A percentile compares a stretch with the other conserved stretches of the same genome.
phyloP scores from a whole-genome alignment of 2,329 filamentous ascomycete genomes.

The Pestalotiopsis sp. region DNA sequence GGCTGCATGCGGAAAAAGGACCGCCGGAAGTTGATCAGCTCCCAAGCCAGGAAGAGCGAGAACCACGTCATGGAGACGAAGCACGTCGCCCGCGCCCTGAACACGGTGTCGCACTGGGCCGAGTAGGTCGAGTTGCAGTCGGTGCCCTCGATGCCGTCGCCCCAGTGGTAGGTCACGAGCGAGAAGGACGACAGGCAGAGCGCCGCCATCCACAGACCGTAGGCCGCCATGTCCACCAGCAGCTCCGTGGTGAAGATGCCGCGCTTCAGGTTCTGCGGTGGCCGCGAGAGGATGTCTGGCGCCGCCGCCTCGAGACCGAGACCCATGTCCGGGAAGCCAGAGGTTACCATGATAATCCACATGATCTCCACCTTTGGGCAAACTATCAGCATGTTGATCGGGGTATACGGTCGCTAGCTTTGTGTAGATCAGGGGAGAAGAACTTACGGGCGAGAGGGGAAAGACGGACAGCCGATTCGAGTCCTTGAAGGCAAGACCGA shows the following conservation, averaged over 20 bases:
- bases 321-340: conserved; percentile 75
- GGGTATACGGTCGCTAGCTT: neutral
- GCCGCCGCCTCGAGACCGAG: conserved; percentile 73
- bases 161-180: conserved; percentile 65
- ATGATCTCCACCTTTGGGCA: conserved; percentile 63
- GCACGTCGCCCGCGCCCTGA: conserved; percentile 72
- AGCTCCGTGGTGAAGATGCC: conserved; percentile 71
- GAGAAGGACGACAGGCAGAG: conserved; percentile 66
- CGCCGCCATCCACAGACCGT: conserved; percentile 69
- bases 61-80: conserved; percentile 79
- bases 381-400: neutral
- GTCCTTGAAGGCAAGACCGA: conserved; percentile 76
- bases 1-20: conserved; percentile 78
- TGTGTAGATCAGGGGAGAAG: neutral
- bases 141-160: conserved; percentile 55
- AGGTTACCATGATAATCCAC: conserved; percentile 83
- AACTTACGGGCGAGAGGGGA: conserved; percentile 61
- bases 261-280: conserved; percentile 62
- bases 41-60: conserved; percentile 77
- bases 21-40: conserved; percentile 73
- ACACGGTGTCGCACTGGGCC: conserved; percentile 62
- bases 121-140: conserved; percentile 63
- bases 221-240: conserved; percentile 67
- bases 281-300: conserved; percentile 68
- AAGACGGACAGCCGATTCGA: conserved; percentile 66